A percentile compares a stretch with the other conserved stretches of the same genome.
These are phyloP conservation scores for Teunomyces atbi DNA, from an alignment of 805 yeast species.

Conservation along the genomic window DNA sequence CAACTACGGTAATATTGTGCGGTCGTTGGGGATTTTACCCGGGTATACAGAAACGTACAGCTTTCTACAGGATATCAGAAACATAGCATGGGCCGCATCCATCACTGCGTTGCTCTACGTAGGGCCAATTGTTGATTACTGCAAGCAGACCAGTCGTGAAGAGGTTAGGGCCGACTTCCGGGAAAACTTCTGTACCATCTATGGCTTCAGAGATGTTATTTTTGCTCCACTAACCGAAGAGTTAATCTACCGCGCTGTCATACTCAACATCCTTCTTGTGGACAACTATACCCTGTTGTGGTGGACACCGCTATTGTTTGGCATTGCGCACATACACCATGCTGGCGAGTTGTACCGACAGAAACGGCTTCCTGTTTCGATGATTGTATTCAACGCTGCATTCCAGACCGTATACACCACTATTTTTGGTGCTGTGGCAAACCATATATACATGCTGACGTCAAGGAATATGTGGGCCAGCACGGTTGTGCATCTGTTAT, in stretches of 20 bases:
- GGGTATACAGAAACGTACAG: conserved; percentile 21
- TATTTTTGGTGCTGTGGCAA: conserved; percentile 68
- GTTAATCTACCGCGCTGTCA: conserved; percentile 58
- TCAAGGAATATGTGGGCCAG: conserved; percentile 53
- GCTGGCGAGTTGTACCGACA: conserved; percentile 45
- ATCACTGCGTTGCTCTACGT: conserved; percentile 15
- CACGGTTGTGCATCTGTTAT: conserved; percentile 58
- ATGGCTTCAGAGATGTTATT: conserved; percentile 54
- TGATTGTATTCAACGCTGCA: conserved; percentile 34
- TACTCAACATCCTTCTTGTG: conserved; percentile 20
- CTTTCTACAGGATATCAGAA: conserved; percentile 11
- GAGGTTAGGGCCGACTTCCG: conserved; percentile 15
- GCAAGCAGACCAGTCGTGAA: conserved; percentile 1
- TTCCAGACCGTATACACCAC: conserved; percentile 67
- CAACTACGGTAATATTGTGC: conserved; percentile 9
- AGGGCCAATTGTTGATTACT: conserved; percentile 19
- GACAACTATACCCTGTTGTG: neutral
- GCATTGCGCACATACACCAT: conserved; percentile 79
- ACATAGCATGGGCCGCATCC: conserved; percentile 11
- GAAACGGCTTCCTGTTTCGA: conserved; percentile 18
- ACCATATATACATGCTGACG: conserved; percentile 51
- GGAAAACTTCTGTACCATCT: conserved; percentile 24
- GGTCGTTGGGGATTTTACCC: conserved; percentile 34
- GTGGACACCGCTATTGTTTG: conserved; percentile 64
- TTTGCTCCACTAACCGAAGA: conserved; percentile 83